These are phyloP conservation scores for Pythium phragmiticola DNA, from an alignment of 352 stramenopile species.

Conservation along the genomic window DNA sequence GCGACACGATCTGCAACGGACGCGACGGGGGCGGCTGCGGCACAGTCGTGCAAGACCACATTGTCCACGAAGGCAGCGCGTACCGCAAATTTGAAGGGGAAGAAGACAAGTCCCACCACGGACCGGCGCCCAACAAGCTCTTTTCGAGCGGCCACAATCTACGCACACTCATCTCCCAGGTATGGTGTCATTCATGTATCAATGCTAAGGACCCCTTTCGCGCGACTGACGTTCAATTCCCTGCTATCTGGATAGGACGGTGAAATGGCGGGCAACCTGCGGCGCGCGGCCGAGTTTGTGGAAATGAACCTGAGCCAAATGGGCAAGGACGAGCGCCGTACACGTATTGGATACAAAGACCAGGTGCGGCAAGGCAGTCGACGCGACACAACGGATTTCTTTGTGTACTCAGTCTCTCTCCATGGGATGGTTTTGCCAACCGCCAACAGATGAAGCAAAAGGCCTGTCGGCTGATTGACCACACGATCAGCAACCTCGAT, in stretches of 20 bases:
- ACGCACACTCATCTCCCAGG: slow-evolving; percentile 91
- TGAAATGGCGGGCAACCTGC: slow-evolving; percentile 83
- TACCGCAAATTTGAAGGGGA: slow-evolving; percentile 98
- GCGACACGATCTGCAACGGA: slow-evolving; percentile 87
- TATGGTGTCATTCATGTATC: slow-evolving; percentile 17
- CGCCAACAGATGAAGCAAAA: slow-evolving; percentile 92
- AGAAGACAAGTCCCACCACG: slow-evolving; percentile 96
- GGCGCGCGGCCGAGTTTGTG: slow-evolving; percentile 88
- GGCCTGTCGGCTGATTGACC: slow-evolving; percentile 82
- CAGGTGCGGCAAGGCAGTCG: slow-evolving; percentile 52
- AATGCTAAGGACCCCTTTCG: no score
- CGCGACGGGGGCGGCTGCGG: slow-evolving; percentile 89
- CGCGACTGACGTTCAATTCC: not conserved
- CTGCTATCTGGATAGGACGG: slow-evolving; percentile 45
- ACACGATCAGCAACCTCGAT: slow-evolving; percentile 94
- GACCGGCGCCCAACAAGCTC: slow-evolving; percentile 92
- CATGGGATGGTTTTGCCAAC: not conserved
- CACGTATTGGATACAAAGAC: slow-evolving; percentile 97
- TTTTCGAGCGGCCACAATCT: slow-evolving; percentile 96
- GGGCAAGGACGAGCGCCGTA: slow-evolving; percentile 95
- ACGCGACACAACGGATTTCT: not conserved
- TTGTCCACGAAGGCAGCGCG: slow-evolving; percentile 95
- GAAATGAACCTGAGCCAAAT: slow-evolving; percentile 97
- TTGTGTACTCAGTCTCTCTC: slow-evolving; percentile 8
- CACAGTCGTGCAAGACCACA: slow-evolving; percentile 93